phyloP scores from a whole-genome alignment of 2,329 filamentous ascomycete genomes.

The Aspergillus amoenus region DNA sequence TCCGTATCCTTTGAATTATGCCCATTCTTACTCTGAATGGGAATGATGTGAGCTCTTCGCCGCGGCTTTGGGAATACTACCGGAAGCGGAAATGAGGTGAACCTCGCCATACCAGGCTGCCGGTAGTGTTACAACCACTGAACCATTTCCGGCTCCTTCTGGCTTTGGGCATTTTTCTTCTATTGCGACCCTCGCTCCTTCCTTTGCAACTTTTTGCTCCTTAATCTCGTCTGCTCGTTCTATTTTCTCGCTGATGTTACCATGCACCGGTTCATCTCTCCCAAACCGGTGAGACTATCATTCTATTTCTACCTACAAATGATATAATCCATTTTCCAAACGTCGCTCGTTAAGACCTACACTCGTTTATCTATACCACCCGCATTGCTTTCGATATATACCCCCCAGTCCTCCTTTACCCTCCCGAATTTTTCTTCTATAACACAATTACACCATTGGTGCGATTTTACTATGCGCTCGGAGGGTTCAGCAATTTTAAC shows the following conservation, averaged over 20 bases:
- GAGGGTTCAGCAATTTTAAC: not conserved
- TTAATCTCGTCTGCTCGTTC: not conserved
- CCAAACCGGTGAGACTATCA: slow-evolving; percentile 6
- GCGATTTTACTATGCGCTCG: slow-evolving; percentile 10
- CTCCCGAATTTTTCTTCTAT: not conserved
- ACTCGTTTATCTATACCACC: slow-evolving; percentile 10
- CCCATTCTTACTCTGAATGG: not conserved
- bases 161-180: not conserved
- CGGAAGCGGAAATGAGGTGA: slow-evolving; percentile 22
- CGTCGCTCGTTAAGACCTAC: slow-evolving; percentile 17
- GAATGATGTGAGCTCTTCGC: not conserved
- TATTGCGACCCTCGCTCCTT: slow-evolving; percentile 13
- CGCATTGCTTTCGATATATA: not conserved
- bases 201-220: slow-evolving; percentile 2
- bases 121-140: not conserved
- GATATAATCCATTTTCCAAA: slow-evolving; percentile 12
- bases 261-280: slow-evolving; percentile 1
- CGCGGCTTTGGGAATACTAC: slow-evolving; percentile 10
- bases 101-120: slow-evolving; percentile 3
- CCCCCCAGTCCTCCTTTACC: not conserved
- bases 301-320: slow-evolving; percentile 16
- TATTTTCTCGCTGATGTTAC: not conserved
- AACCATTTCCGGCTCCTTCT: slow-evolving; percentile 12
- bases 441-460: not conserved
- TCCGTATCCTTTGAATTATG: not conserved